phyloP scores from a whole-genome alignment of 1,139 yeast species.

The Pneumocystis oryctolagi region DNA sequence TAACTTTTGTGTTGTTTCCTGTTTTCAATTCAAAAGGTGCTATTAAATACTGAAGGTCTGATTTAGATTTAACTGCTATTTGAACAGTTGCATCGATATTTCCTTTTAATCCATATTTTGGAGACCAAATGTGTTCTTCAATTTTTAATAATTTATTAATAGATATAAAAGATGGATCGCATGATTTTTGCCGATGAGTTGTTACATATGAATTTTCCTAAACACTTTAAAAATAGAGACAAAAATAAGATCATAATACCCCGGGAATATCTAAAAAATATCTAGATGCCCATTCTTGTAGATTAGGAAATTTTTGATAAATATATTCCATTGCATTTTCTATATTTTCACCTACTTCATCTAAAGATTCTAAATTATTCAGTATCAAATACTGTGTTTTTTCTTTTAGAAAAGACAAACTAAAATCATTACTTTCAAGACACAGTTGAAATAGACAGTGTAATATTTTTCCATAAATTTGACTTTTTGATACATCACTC shows the following conservation, averaged over 20 bases:
- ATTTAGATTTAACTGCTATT: conserved; percentile 27
- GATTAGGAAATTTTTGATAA: conserved; percentile 38
- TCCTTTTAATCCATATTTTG: conserved; percentile 82
- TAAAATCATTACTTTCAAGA: conserved; percentile 32
- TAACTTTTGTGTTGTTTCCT: conserved; percentile 40
- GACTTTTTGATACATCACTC: conserved; percentile 45
- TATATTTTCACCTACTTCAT: conserved; percentile 40
- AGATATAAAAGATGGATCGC: conserved; percentile 19
- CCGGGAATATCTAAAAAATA: conserved; percentile 26
- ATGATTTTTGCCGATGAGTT: not conserved
- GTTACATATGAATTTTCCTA: conserved; percentile 1
- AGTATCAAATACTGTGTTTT: conserved; percentile 35
- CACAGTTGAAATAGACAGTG: conserved; percentile 69
- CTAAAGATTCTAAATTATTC: conserved; percentile 36
- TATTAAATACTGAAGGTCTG: conserved; percentile 20
- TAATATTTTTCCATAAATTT: conserved; percentile 62
- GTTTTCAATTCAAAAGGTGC: conserved; percentile 80
- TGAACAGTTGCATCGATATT: conserved; percentile 76
- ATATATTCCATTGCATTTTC: conserved; percentile 36
- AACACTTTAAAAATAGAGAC: not conserved
- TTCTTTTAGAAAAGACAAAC: conserved; percentile 32
- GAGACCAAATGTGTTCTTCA: conserved; percentile 88
- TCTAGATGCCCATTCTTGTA: conserved; percentile 48
- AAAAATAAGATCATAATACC: conserved; percentile 2
- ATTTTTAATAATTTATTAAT: conserved; percentile 58